phyloP scores from a whole-genome alignment of 176 grass and related monocot genomes.

The Dactylis glomerata region DNA sequence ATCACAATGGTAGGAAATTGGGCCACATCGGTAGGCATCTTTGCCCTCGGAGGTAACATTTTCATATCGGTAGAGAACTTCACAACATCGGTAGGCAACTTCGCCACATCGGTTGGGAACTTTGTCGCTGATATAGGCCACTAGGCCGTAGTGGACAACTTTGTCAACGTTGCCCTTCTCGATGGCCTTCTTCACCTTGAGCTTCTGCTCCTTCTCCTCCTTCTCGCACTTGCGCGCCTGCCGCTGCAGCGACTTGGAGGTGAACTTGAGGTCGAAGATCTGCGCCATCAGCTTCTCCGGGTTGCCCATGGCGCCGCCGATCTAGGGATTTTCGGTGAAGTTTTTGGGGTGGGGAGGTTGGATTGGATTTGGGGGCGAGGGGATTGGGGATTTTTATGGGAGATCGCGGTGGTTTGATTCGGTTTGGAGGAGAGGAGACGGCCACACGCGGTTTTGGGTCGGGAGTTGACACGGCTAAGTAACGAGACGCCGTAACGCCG shows the following conservation, averaged over 20 bases:
- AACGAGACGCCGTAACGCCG: slow-evolving; percentile 2
- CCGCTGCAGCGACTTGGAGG: slow-evolving; percentile 88
- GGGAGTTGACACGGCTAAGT: slow-evolving; percentile 17
- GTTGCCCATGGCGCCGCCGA: slow-evolving; percentile 62
- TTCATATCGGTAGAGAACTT: no score
- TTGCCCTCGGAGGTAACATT: no score
- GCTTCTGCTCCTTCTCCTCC: slow-evolving; percentile 93
- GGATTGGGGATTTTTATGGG: neutral
- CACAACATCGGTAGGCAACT: no score
- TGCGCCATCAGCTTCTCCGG: slow-evolving; percentile 96
- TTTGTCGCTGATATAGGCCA: no score
- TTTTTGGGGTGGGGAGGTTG: neutral
- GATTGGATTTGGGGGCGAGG: neutral
- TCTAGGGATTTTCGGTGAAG: neutral
- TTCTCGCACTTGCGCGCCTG: slow-evolving; percentile 96
- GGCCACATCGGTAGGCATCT: no score
- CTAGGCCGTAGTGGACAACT: no score
- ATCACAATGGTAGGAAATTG: no score
- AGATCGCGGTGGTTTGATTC: neutral
- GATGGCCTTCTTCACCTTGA: slow-evolving; percentile 99
- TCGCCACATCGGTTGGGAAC: no score
- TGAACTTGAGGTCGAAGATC: slow-evolving; percentile 98
- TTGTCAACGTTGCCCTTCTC: slow-evolving; percentile 96
- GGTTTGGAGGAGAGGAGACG: neutral
- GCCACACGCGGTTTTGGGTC: slow-evolving; percentile 29